A percentile compares a stretch with the other conserved stretches of the same genome.
These are phyloP conservation scores for Plantago coronopus DNA, from an alignment of 305 asterid species.

Conservation along the genomic window DNA sequence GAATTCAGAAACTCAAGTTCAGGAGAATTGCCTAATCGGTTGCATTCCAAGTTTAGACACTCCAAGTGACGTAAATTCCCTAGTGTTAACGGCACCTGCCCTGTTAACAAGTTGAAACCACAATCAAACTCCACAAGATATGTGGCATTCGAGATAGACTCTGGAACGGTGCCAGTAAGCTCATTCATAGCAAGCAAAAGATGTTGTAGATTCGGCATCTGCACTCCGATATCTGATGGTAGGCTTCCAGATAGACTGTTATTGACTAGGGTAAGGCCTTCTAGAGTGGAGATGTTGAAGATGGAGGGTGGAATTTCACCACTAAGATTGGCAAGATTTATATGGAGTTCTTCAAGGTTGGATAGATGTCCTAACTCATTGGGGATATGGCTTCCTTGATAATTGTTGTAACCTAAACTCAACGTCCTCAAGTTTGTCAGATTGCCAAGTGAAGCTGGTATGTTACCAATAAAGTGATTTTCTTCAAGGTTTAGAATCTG, in stretches of 20 bases:
- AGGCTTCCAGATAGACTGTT: slow-evolving; percentile 1
- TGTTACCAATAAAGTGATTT: not conserved
- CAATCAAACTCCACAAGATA: not conserved
- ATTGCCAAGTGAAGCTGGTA: slow-evolving; percentile 18
- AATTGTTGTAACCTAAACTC: not conserved
- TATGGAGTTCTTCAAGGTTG: not conserved
- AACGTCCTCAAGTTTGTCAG: not conserved
- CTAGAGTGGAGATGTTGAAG: slow-evolving; percentile 12
- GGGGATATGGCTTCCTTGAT: not conserved
- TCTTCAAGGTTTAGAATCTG: not conserved
- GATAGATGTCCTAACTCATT: slow-evolving; percentile 1
- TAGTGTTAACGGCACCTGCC: slow-evolving; percentile 6
- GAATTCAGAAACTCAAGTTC: slow-evolving; percentile 17
- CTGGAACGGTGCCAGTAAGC: slow-evolving; percentile 21
- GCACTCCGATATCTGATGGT: not conserved
- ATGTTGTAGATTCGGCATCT: slow-evolving; percentile 13
- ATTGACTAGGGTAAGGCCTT: not conserved
- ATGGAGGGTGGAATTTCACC: slow-evolving; percentile 8
- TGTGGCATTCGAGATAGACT: slow-evolving; percentile 20
- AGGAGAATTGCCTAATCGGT: slow-evolving; percentile 15
- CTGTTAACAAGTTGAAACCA: slow-evolving; percentile 17
- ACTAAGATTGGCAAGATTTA: not conserved
- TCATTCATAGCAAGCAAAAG: slow-evolving; percentile 4
- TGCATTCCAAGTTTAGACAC: not conserved
- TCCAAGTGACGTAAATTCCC: slow-evolving; percentile 13